These are phyloP conservation scores for Xylaria cubensis DNA, from an alignment of 495 filamentous ascomycete genomes.

Conservation along the genomic window DNA sequence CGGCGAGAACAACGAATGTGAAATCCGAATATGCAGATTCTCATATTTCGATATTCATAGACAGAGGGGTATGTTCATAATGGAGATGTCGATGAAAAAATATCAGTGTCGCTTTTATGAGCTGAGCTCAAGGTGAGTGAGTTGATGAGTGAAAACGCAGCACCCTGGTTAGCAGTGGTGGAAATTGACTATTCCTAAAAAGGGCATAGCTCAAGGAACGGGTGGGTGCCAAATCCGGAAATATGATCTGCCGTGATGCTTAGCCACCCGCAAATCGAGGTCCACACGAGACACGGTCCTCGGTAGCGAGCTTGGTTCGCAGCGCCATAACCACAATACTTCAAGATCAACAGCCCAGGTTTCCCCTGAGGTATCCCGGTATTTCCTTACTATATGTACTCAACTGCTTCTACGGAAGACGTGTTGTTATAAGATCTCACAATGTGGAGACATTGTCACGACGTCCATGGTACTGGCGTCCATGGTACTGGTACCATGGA, in stretches of 20 bases:
- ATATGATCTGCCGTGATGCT: neutral
- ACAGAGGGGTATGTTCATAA: neutral
- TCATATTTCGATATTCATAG: neutral
- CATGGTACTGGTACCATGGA: neutral
- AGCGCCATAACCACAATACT: neutral
- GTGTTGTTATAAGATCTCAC: neutral
- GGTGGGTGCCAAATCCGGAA: neutral
- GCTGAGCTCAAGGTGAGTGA: neutral
- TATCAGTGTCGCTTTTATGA: neutral
- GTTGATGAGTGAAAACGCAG: constrained; percentile 13
- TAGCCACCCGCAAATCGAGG: neutral
- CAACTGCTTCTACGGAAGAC: neutral
- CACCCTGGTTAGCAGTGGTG: neutral
- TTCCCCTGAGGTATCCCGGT: neutral
- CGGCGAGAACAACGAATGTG: neutral
- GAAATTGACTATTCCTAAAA: neutral
- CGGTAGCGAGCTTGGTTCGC: too few relatives aligned
- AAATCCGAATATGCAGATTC: neutral
- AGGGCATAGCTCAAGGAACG: neutral
- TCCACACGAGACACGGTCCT: neutral
- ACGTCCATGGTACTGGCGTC: neutral
- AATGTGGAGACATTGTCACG: neutral
- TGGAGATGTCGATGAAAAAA: neutral
- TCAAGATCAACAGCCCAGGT: neutral
- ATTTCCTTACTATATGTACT: neutral